These are phyloP conservation scores for Spergularia azorica DNA, from an alignment of 179 eudicot genomes.

Conservation along the genomic window DNA sequence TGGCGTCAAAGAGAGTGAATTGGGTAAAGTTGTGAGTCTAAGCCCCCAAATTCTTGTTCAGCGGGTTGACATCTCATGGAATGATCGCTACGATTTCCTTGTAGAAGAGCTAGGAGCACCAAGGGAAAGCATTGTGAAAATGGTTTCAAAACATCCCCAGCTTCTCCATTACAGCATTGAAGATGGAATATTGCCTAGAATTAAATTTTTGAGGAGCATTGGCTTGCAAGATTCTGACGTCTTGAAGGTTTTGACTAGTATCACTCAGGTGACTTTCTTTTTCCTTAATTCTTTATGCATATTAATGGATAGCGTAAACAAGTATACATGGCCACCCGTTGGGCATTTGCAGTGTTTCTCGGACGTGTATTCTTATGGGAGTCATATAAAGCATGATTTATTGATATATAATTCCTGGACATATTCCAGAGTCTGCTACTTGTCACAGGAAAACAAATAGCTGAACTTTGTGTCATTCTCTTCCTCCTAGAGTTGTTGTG, in stretches of 20 bases:
- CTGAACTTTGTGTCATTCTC: background rate
- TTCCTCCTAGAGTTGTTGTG: background rate
- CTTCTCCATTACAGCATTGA: conserved; percentile 95
- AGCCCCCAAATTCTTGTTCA: conserved; percentile 98
- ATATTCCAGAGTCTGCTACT: background rate
- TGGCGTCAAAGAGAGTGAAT: conserved; percentile 72
- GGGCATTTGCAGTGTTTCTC: background rate
- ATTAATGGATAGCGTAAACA: conserved; percentile 5
- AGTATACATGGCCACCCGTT: background rate
- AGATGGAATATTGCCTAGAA: conserved; percentile 81
- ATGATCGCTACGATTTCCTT: conserved; percentile 71
- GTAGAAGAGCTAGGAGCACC: conserved; percentile 86
- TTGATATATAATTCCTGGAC: background rate
- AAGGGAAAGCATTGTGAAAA: conserved; percentile 77
- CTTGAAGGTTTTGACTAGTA: conserved; percentile 84
- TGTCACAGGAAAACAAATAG: background rate
- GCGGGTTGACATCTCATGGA: conserved; percentile 85
- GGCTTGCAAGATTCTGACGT: conserved; percentile 83
- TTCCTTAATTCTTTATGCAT: background rate
- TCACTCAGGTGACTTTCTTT: conserved; percentile 64
- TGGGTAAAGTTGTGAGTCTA: conserved; percentile 87
- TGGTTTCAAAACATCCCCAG: conserved; percentile 96
- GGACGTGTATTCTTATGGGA: no score
- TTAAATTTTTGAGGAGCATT: conserved; percentile 87
- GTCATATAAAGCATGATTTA: background rate